Conservation (phyloP, 352 stramenopile genomes). For the Aphanomyces astaci region DNA sequence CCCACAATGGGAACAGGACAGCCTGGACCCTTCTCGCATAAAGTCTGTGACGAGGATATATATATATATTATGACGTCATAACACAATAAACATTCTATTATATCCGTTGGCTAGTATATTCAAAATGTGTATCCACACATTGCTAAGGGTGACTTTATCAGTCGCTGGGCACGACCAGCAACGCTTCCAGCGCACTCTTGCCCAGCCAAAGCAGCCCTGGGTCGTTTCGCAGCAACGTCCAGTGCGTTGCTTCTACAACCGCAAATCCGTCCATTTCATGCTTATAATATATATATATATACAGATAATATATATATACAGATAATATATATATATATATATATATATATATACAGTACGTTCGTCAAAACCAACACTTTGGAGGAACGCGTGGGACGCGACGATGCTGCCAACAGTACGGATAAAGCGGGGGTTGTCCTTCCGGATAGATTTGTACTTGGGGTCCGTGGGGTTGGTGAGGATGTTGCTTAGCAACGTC, state of each 20-base stretch:
- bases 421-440: constrained; percentile 48
- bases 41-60: too few relatives aligned
- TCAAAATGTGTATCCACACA: too few relatives aligned
- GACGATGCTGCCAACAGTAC: constrained; percentile 38
- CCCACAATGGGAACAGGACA: too few relatives aligned
- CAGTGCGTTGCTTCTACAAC: constrained; percentile 31
- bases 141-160: too few relatives aligned
- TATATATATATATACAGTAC: too few relatives aligned
- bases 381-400: constrained; percentile 58
- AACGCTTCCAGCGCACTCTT: constrained; percentile 51
- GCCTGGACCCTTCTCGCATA: too few relatives aligned
- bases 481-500: constrained; percentile 69
- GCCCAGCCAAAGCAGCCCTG: constrained; percentile 60
- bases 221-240: constrained; percentile 49
- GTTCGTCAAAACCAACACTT: constrained; percentile 59
- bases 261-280: background rate
- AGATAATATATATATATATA: too few relatives aligned
- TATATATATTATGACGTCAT: too few relatives aligned
- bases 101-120: too few relatives aligned
- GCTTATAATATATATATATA: too few relatives aligned
- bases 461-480: constrained; percentile 39
- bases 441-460: constrained; percentile 69
- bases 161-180: constrained; percentile 13
- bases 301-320: too few relatives aligned
- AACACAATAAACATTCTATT: too few relatives aligned